Evolutionary conservation across 495 filamentous ascomycete genomes (phyloP), one percentile per base, ranked within the genome.

Genomic region (Penicillium parvum): DNA sequence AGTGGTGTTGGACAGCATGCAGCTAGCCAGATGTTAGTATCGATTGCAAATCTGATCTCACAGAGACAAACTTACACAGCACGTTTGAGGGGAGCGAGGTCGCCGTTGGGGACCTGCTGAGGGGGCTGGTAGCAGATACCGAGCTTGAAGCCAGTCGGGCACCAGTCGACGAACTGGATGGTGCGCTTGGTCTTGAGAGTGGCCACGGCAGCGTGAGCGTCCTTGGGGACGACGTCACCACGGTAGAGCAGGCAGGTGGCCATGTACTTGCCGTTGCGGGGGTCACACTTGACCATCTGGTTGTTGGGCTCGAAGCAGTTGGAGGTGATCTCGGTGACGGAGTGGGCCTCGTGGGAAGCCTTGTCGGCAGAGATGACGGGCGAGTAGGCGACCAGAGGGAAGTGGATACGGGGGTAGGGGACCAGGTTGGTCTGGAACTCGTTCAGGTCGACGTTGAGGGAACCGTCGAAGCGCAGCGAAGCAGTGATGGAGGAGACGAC

Each of bases 381-480:
- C 26, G 92, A 79, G 68, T 98, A 98, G 61, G 88, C 88, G 56
- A 96, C 90, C 49, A 98, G 82, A 49, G 92, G 92, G 81, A 96
- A 98, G 75, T 98, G 92, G 64, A 98, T 97, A 76, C 92, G 91
- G 49, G 92, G 92, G 72, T 95, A 98, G 37, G 92, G 92, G 30
- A 98, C 92, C 63, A 98, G 71, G 74, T 98, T 98, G 69, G 92
- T 98, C 82, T 98, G 92, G 82, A 98, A 98, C 75, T 98, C 92
- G 74, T 95, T 95, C 30, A 98, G 77, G 72, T 98, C 92, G 73
- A 98, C 92, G 74, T 98, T 98, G 53, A 98, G 88, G 47, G 91
- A 95, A 52, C 92, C 92, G 63, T 98, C 92, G 72, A 98, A 98
- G 58, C 92, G 90, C 52, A 98, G 86, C 46, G 92, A 97, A 45